These are phyloP conservation scores for Schoenoplectus triqueter DNA, from an alignment of 202 grass and related monocot genomes.

Conservation along the genomic window DNA sequence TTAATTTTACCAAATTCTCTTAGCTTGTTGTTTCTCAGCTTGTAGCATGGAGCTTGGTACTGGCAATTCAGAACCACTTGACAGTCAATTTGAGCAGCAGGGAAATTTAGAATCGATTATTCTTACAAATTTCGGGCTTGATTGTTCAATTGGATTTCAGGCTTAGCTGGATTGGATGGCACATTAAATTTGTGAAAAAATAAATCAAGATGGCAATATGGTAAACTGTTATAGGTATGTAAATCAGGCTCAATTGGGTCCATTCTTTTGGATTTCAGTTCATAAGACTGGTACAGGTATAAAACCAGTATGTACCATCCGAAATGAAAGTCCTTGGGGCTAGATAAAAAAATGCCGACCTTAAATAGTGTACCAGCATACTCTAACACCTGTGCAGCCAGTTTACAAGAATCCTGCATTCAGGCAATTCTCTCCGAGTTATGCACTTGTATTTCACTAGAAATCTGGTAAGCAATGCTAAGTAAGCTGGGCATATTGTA, in stretches of 20 bases:
- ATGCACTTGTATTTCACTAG: constrained; percentile 76
- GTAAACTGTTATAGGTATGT: background rate
- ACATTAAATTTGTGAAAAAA: background rate
- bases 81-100: background rate
- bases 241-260: background rate
- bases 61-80: background rate
- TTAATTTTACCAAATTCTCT: background rate
- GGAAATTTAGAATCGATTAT: background rate
- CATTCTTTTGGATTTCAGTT: background rate
- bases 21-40: background rate
- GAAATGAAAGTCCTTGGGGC: constrained; percentile 9
- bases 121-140: background rate
- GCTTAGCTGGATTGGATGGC: background rate
- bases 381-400: constrained; percentile 83
- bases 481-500: no score
- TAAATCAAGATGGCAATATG: background rate
- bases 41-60: background rate
- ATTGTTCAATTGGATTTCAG: background rate
- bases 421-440: constrained; percentile 62
- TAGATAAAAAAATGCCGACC: constrained; percentile 42
- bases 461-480: constrained; percentile 43
- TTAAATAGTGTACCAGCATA: constrained; percentile 84
- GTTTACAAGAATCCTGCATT: constrained; percentile 79
- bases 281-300: background rate
- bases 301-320: constrained; percentile 24